A percentile compares a stretch with the other conserved stretches of the same genome.
These are phyloP conservation scores for Cystobasidiopsis lactophilus DNA, from an alignment of 768 basidiomycete genomes.

Conservation along the genomic window DNA sequence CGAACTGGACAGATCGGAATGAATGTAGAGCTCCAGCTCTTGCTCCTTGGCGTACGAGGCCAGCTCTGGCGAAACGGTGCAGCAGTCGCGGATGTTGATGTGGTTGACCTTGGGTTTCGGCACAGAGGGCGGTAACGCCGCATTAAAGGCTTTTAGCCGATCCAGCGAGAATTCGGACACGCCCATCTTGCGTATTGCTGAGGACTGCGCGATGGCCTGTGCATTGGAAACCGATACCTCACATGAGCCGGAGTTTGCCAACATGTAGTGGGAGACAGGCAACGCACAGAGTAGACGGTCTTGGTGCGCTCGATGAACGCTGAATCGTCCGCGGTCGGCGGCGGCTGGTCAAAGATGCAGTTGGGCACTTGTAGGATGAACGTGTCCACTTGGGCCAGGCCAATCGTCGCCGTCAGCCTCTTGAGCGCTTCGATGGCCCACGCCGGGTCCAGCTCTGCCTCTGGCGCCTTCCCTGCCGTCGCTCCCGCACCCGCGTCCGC, in stretches of 20 bases:
- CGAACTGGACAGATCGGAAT: conserved; percentile 7
- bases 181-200: not conserved
- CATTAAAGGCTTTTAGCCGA: conserved; percentile 1
- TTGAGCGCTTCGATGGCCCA: conserved; percentile 5
- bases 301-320: not conserved
- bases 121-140: no score
- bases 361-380: conserved; percentile 11
- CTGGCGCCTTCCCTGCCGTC: not conserved
- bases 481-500: no score
- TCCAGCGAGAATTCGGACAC: conserved; percentile 10
- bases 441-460: conserved; percentile 1
- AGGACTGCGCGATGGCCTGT: not conserved
- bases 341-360: conserved; percentile 2
- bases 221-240: not conserved
- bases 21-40: conserved; percentile 6
- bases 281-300: not conserved
- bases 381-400: conserved; percentile 6
- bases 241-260: no score
- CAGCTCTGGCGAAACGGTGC: conserved; percentile 3
- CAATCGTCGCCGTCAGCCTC: conserved; percentile 3
- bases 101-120: conserved; percentile 3
- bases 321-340: not conserved
- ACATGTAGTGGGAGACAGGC: not conserved
- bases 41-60: conserved; percentile 9
- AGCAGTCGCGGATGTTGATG: conserved; percentile 6